Conservation (phyloP, 2,329 filamentous ascomycete genomes). For the Stagonosporopsis tanaceti region DNA sequence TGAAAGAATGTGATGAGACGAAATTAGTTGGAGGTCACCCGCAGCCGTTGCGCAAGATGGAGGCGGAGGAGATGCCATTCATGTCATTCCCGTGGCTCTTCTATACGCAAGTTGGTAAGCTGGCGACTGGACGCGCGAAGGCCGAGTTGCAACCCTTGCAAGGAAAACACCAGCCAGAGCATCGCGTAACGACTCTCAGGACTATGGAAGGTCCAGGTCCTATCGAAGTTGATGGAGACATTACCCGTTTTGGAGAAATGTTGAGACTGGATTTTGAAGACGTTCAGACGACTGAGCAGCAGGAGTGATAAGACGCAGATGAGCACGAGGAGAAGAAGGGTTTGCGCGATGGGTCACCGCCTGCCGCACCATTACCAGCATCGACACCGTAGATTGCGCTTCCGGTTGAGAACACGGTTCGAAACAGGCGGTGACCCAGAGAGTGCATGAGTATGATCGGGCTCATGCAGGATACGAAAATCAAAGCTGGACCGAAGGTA, state of each 20-base stretch:
- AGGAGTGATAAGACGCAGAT: not conserved
- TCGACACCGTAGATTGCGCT: not conserved
- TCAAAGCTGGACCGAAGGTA: not conserved
- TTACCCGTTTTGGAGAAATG: constrained; percentile 47
- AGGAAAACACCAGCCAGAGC: not conserved
- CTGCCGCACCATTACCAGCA: not conserved
- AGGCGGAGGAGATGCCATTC: constrained; percentile 72
- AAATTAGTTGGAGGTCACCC: constrained; percentile 51
- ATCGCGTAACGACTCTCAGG: not conserved
- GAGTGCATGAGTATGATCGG: not conserved
- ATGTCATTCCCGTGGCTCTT: constrained; percentile 98
- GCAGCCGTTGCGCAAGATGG: constrained; percentile 50
- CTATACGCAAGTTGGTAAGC: constrained; percentile 71
- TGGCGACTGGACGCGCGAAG: constrained; percentile 61
- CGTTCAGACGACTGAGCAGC: not conserved
- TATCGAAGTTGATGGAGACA: constrained; percentile 44
- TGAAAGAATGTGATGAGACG: constrained; percentile 58
- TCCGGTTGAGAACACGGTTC: not conserved
- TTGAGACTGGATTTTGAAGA: constrained; percentile 40
- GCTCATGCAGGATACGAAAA: not conserved
- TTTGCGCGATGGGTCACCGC: not conserved
- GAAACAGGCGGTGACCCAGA: constrained; percentile 1
- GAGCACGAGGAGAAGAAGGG: not conserved
- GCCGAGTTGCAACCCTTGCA: not conserved
- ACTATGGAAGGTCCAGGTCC: constrained; percentile 11